A percentile compares a stretch with the other conserved stretches of the same genome.
These are phyloP conservation scores for sunflower (Helianthus annuus) DNA, from an alignment of 129 eudicot genomes.

Conservation along the genomic window HanXRQr2.0-SUNRISE NC_035436.2:60865035-60865534, in stretches of 20 bases:
- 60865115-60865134: slow-evolving; percentile 75
- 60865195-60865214: slow-evolving; percentile 64
- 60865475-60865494: slow-evolving; percentile 95
- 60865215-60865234: slow-evolving; percentile 89
- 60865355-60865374: slow-evolving; percentile 93
- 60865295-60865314: slow-evolving; percentile 74
- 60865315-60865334: slow-evolving; percentile 37
- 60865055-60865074: slow-evolving; percentile 98
- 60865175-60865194: slow-evolving; percentile 84
- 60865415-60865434: slow-evolving; percentile 63
- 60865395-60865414: slow-evolving; percentile 89
- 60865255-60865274: slow-evolving; percentile 67
- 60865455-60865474: slow-evolving; percentile 54
- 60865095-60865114: slow-evolving; percentile 78
- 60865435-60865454: slow-evolving; percentile 38
- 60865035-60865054: slow-evolving; percentile 91
- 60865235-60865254: slow-evolving; percentile 66
- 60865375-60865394: slow-evolving; percentile 83
- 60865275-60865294: slow-evolving; percentile 92
- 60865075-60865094: slow-evolving; percentile 84
- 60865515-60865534: slow-evolving; percentile 66
- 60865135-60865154: slow-evolving; percentile 96
- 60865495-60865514: slow-evolving; percentile 78
- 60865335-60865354: slow-evolving; percentile 66
- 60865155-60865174: slow-evolving; percentile 92